Percentiles rank a stretch among this genome's conserved stretches.
Evolutionary conservation across 2,329 filamentous ascomycete species (phyloP).

Genomic region (Leptographium radiaticola): DNA sequence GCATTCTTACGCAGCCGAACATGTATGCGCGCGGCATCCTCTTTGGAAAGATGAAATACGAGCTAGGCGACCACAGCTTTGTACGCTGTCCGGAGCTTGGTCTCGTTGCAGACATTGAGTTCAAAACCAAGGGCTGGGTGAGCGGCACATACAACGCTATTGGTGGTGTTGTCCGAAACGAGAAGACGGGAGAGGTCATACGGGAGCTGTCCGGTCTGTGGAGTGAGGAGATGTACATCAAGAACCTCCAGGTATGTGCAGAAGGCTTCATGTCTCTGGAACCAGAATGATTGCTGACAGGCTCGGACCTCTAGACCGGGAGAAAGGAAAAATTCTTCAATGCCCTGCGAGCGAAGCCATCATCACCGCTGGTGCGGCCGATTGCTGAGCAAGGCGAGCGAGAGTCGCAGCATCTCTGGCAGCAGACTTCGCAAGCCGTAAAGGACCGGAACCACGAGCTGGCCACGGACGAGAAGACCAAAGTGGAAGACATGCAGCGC

Average conservation of each 20-base stretch:
- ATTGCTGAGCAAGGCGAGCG: conserved; percentile 77
- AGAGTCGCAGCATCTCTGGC: conserved; percentile 84
- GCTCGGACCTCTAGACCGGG: conserved; percentile 48
- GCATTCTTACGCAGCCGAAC: conserved; percentile 90
- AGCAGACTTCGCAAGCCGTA: conserved; percentile 67
- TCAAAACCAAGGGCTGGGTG: conserved; percentile 98
- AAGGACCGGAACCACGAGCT: conserved; percentile 73
- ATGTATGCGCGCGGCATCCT: conserved; percentile 97
- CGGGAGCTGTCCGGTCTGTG: conserved; percentile 87
- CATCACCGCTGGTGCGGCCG: conserved; percentile 59
- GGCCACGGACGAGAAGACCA: conserved; percentile 92
- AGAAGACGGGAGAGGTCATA: conserved; percentile 72
- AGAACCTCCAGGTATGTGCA: conserved; percentile 52
- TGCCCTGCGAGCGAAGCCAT: conserved; percentile 64
- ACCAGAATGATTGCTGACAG: neutral
- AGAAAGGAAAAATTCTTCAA: conserved; percentile 87
- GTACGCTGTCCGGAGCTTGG: conserved; percentile 83
- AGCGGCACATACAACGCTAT: conserved; percentile 94
- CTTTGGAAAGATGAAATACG: conserved; percentile 99
- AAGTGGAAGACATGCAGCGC: conserved; percentile 84
- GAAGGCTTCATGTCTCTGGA: neutral
- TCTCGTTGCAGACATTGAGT: conserved; percentile 82
- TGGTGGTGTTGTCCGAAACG: conserved; percentile 79
- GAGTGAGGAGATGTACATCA: conserved; percentile 92
- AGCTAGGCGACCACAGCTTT: conserved; percentile 90